Evolutionary conservation across 495 filamentous ascomycete genomes (phyloP), one percentile per base, ranked within the genome.

Genomic region (Pseudomonodictys pantanalensis): DNA sequence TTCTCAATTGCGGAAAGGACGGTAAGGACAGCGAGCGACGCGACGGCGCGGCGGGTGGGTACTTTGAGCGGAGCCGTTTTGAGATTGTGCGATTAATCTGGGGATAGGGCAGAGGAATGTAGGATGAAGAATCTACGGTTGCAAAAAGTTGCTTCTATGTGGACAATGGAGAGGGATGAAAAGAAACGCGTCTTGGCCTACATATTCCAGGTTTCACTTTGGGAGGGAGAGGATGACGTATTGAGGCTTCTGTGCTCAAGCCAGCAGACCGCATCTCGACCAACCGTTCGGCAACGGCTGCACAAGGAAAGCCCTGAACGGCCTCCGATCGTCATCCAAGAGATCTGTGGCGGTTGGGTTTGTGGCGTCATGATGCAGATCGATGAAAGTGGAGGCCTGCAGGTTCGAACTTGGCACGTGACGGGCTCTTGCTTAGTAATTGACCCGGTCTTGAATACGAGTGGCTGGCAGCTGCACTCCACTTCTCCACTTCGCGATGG

Each of bases 281-380:
- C 52, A 62, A 56, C 43, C 38, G 38, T 41, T 18, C 15, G 15
- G 12, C 38, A 41, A 41, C 38, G 38, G 44, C 29, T 28, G 47
- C 23, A 44, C 52, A 56, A 43, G 58, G 51, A 49, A 32, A 32
- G 18, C 44, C 12, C 35, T 22, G n/a, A 55, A 43, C 18, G n/a
- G 25, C 22, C 29, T 20, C 11, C 3, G 41, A 43, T 56, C 58
- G 58, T 50, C 53, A 56, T 25, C n/a, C 5, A 15, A 22, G 41
- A 33, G 23, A 18, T 15, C n/a, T 18, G 53, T 52, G 51, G 44
- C 58, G 39, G 41, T 55, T 33, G 23, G 42, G 32, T n/a, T n/a
- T 50, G 58, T 56, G 58, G 58, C 58, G 58, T 62, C 58, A 62
- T 62, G 58, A 29, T 62, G 58, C 58, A 62, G 58, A 51, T 45